These are phyloP conservation scores for Silene conica DNA, from an alignment of 148 eudicot species.

Conservation along the genomic window DNA sequence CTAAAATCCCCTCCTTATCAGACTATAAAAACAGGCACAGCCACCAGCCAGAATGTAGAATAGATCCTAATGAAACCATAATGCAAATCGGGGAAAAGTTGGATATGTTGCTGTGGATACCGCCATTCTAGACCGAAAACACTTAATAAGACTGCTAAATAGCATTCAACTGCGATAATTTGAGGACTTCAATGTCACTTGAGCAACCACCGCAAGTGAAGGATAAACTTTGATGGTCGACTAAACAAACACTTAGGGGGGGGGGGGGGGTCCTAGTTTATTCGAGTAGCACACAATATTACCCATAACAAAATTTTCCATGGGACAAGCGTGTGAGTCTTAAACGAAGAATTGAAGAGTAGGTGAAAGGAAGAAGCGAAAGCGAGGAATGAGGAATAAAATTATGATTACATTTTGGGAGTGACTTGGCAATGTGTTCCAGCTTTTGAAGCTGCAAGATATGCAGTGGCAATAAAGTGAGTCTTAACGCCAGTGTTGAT, in stretches of 20 bases:
- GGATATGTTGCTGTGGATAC: neutral
- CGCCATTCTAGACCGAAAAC: neutral
- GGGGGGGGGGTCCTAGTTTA: neutral
- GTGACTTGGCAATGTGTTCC: constrained; percentile 41
- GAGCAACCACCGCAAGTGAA: neutral
- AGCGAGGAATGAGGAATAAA: constrained; percentile 3
- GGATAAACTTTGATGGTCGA: neutral
- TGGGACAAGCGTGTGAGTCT: neutral
- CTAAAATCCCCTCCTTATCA: neutral
- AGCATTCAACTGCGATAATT: neutral
- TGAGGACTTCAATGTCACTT: neutral
- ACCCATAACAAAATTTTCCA: neutral
- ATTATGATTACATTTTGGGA: constrained; percentile 74
- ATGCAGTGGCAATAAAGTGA: constrained; percentile 53
- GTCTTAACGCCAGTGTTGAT: constrained; percentile 67
- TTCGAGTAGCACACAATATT: neutral
- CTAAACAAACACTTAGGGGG: neutral
- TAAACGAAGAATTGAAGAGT: neutral
- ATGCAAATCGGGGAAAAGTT: neutral
- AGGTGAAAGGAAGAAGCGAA: neutral
- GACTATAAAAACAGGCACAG: neutral
- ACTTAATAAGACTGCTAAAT: neutral
- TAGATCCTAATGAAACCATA: neutral
- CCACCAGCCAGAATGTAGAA: neutral
- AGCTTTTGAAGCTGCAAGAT: constrained; percentile 63